These are phyloP conservation scores for Ogataea sp. DNA, from an alignment of 805 yeast species.

Conservation along the genomic window DNA sequence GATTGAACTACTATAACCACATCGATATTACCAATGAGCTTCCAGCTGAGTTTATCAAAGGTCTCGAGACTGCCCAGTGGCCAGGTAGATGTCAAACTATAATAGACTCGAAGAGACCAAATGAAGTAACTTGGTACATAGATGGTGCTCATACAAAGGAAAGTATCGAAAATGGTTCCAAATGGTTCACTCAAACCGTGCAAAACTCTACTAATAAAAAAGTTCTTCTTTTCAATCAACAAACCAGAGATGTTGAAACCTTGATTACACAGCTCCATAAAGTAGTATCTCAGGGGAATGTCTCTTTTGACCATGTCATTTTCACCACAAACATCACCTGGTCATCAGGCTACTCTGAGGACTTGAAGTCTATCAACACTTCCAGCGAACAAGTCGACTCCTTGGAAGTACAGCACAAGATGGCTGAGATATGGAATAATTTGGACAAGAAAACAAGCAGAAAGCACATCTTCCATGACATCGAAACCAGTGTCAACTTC, in stretches of 20 bases:
- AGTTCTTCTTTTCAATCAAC: constrained; percentile 85
- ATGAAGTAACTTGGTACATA: constrained; percentile 67
- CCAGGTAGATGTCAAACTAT: constrained; percentile 93
- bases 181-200: constrained; percentile 62
- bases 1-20: constrained; percentile 31
- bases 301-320: constrained; percentile 64
- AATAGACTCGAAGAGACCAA: constrained; percentile 26
- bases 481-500: constrained; percentile 62
- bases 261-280: constrained; percentile 48
- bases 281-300: constrained; percentile 26
- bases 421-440: constrained; percentile 62
- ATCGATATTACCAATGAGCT: constrained; percentile 16
- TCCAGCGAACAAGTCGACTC: constrained; percentile 71
- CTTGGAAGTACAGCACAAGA: constrained; percentile 69
- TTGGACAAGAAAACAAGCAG: constrained; percentile 33
- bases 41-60: constrained; percentile 45
- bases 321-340: constrained; percentile 92
- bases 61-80: constrained; percentile 69
- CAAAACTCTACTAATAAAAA: constrained; percentile 24
- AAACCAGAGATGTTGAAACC: constrained; percentile 74
- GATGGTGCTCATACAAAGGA: constrained; percentile 98
- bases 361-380: constrained; percentile 78
- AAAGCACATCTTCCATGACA: constrained; percentile 53
- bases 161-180: constrained; percentile 72
- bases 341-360: constrained; percentile 79